Evolutionary conservation across 495 filamentous ascomycete species (phyloP).

Genomic region (Annulohypoxylon stygium): DNA sequence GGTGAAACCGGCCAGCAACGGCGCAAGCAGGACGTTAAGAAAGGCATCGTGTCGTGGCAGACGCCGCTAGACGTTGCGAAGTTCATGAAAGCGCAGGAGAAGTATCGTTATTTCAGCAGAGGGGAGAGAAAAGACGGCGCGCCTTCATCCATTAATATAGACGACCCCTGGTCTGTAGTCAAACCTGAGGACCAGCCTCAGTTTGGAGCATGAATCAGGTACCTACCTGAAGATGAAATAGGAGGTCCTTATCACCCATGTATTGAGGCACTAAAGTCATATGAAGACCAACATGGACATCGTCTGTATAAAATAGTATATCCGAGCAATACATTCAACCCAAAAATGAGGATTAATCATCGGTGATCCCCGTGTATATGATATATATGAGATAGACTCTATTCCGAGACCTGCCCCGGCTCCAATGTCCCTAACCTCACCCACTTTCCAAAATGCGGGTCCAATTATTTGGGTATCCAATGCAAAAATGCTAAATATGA

Average conservation of each 20-base stretch:
- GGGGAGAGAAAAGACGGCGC: not conserved
- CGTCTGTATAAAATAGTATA: slow-evolving; percentile 7
- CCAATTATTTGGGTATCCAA: slow-evolving; percentile 12
- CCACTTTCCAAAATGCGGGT: not conserved
- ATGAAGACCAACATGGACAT: not conserved
- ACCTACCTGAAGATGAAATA: not conserved
- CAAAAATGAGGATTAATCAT: not conserved
- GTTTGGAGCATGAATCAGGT: not conserved
- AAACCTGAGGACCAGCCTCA: not conserved
- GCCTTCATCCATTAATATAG: not conserved
- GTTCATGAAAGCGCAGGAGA: slow-evolving; percentile 36
- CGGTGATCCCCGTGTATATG: not conserved
- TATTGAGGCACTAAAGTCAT: not conserved
- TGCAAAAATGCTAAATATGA: not conserved
- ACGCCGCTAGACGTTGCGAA: slow-evolving; percentile 57
- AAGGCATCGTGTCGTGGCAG: slow-evolving; percentile 70
- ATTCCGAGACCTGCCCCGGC: slow-evolving; percentile 4
- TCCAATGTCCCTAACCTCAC: not conserved
- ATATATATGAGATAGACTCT: not conserved
- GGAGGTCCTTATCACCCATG: not conserved
- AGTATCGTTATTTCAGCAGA: not conserved
- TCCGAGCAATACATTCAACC: slow-evolving; percentile 15
- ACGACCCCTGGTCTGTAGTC: not conserved
- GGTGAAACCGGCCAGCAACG: slow-evolving; percentile 80
- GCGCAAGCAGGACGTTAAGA: slow-evolving; percentile 70